Conservation (phyloP, 2,329 filamentous ascomycete species). For the Pseudogymnoascus sp. region DNA sequence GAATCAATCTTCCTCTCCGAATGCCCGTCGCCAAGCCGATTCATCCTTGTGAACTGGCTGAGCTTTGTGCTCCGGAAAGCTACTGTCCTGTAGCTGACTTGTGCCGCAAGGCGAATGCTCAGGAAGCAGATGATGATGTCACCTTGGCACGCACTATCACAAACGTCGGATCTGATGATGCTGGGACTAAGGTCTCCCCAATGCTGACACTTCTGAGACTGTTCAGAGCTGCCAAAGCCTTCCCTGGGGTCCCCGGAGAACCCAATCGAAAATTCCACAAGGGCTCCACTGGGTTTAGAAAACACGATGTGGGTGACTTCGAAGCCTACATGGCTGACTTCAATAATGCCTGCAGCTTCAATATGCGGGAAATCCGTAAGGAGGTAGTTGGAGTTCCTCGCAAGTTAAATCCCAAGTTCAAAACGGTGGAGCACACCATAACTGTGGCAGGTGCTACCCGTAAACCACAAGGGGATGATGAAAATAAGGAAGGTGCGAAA, state of each 20-base stretch:
- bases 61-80: not conserved
- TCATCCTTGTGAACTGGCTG: not conserved
- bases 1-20: not conserved
- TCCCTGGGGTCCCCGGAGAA: not conserved
- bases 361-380: not conserved
- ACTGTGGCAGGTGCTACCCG: not conserved
- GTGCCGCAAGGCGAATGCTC: not conserved
- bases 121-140: not conserved
- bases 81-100: not conserved
- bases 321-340: not conserved
- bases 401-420: not conserved
- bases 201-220: not conserved
- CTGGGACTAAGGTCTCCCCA: not conserved
- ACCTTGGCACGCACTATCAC: too few relatives aligned
- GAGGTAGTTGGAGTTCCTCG: not conserved
- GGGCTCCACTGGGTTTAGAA: not conserved
- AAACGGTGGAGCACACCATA: not conserved
- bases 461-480: not conserved
- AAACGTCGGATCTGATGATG: not conserved
- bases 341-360: constrained; percentile 1
- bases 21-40: not conserved
- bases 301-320: not conserved
- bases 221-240: not conserved
- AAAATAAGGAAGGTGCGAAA: not conserved
- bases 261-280: not conserved